These are phyloP conservation scores for Xylaria cubensis DNA, from an alignment of 495 filamentous ascomycete genomes.

Conservation along the genomic window DNA sequence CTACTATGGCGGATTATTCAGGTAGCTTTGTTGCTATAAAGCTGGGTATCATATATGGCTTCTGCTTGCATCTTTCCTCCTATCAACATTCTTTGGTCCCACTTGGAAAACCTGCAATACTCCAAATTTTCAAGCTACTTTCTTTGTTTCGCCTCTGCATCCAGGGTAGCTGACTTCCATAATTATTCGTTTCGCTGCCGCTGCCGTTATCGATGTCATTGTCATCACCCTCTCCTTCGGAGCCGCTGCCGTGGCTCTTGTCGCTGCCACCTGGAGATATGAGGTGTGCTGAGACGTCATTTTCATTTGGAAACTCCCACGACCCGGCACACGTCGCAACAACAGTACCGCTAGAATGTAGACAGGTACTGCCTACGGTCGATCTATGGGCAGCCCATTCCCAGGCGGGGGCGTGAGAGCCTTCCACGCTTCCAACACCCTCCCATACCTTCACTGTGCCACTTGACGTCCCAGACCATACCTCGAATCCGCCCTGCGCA, in stretches of 20 bases:
- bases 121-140: slow-evolving; percentile 73
- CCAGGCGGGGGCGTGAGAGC: slow-evolving; percentile 61
- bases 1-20: background rate
- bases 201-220: slow-evolving; percentile 11
- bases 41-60: slow-evolving; percentile 21
- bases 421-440: slow-evolving; percentile 62
- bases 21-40: slow-evolving; percentile 12
- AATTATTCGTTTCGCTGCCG: slow-evolving; percentile 23
- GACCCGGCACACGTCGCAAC: slow-evolving; percentile 77
- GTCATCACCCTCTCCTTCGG: slow-evolving; percentile 21
- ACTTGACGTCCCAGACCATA: slow-evolving; percentile 87
- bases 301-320: slow-evolving; percentile 46
- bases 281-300: slow-evolving; percentile 18
- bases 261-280: background rate
- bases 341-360: slow-evolving; percentile 72
- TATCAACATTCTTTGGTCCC: slow-evolving; percentile 3
- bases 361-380: slow-evolving; percentile 64
- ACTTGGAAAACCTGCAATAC: slow-evolving; percentile 36
- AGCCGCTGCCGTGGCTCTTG: slow-evolving; percentile 13
- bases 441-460: slow-evolving; percentile 81
- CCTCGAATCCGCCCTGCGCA: slow-evolving; percentile 64
- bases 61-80: background rate
- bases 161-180: slow-evolving; percentile 28
- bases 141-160: slow-evolving; percentile 49
- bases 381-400: slow-evolving; percentile 66